Evolutionary conservation across 495 filamentous ascomycete genomes (phyloP), one percentile per base, ranked within the genome.

Genomic region (Chaetomium tenue): DNA sequence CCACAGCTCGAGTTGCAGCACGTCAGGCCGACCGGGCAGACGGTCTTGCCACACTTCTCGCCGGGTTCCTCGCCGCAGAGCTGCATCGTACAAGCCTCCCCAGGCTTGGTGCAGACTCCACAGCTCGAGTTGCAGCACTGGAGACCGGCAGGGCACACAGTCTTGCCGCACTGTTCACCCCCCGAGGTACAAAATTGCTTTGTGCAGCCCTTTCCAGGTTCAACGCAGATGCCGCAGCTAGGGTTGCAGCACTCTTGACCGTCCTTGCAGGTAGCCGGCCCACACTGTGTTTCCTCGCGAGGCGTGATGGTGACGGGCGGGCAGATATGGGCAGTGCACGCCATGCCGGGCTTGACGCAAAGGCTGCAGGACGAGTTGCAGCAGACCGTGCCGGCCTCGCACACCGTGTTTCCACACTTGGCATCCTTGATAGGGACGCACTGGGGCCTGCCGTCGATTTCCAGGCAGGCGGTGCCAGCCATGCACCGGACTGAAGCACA

Each of bases 231-330:
- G 9, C 66, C 67, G 42, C 71, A 73, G 58, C 64, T 69, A 18
- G 50, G n/a, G 51, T 73, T 73, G 59, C 71, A 73, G 63, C 71
- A 73, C 15, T 58, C 56, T 13, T 56, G 42, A 0, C 69, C 71
- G 37, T 39, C 7, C 18, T 61, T 37, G 53, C 71, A 71, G 15
- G 61, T 25, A 0, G 15, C 60, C 16, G 50, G 54, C 2, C 71
- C 71, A 46, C 71, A 72, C 23, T 50, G 37, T 13, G 5, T 23
- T 8, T 37, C 53, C 13, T n/a, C 9, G 11, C 11, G 57, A 3
- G 40, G 3, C 3, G 13, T 15, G 57, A 55, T 18, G 9, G 30
- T 40, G 11, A 30, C 23, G 51, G 40, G 26, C 11, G 40, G 20
- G 65, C 69, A 71, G 30, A 58, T 37, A 16, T 71, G 60, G 47